Evolutionary conservation across 352 stramenopile species (phyloP), one percentile per base, ranked within the genome.

Genomic region (Phytophthora rubi): DNA sequence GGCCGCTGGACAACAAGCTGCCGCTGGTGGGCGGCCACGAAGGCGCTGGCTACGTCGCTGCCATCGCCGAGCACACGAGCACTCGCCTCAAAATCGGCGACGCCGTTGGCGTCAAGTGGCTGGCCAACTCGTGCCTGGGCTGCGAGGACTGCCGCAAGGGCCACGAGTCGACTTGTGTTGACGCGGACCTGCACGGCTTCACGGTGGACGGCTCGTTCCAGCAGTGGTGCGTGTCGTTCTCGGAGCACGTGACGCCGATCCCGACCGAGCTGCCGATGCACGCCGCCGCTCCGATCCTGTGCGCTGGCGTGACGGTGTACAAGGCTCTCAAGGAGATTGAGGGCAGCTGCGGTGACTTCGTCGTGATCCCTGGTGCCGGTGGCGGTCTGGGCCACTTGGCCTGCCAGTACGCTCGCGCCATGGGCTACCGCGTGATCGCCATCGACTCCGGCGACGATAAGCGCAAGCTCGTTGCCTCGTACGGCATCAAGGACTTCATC

Each of bases 301-400:
- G 92, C 65, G 89, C 90, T 8, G 92, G 92, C 30, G 85, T 97
- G 53, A 98, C 92, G 0, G 83, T 83, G 4, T 98, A 93, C 70
- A 92, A 84, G 55, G 88, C 91, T 0, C 63, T 96, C 42, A 85
- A 83, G 67, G 74, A 88, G 47, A 89, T 80, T 30, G 78, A 74
- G 21, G 80, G 77, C 15, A 32, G 72, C 8, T 62, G 70, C 2
- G 79, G 77, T 13, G 65, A 85, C 52, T 82, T 62, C 2, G 71
- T 97, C 0, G 88, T 72, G 16, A 77, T 97, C 21, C 73, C 80
- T 0, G 89, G 89, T 9, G 73, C 73, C 9, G 76, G 92, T 53
- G 89, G 89, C 48, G 81, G 88, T 52, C 71, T 97, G 9, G 88
- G 89, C 15, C 89, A 97, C 71, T 78, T 96, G 63, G 87, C 71